phyloP scores from a whole-genome alignment of 2,329 filamentous ascomycete genomes.

The Cordyceps tenuipes region DNA sequence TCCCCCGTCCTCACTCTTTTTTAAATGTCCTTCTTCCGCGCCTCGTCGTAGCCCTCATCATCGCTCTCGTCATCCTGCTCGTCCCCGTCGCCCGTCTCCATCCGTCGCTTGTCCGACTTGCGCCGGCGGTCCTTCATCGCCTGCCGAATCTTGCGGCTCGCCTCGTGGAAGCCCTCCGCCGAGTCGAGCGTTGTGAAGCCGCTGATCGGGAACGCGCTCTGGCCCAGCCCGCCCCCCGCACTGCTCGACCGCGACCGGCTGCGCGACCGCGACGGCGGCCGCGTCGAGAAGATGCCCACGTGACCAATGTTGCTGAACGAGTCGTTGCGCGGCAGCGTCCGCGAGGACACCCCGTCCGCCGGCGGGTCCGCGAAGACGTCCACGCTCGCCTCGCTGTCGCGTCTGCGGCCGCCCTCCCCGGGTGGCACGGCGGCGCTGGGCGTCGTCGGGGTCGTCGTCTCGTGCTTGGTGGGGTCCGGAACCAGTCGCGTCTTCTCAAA shows the following conservation, averaged over 20 bases:
- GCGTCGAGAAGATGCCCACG: constrained; percentile 83
- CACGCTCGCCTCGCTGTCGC: constrained; percentile 42
- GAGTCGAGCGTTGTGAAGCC: constrained; percentile 61
- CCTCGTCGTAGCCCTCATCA: constrained; percentile 34
- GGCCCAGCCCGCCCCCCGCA: constrained; percentile 53
- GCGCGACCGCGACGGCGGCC: constrained; percentile 71
- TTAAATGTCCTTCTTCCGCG: constrained; percentile 33
- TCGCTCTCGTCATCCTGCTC: constrained; percentile 32
- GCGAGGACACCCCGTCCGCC: constrained; percentile 31
- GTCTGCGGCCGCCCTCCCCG: constrained; percentile 32
- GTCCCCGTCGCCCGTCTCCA: constrained; percentile 27
- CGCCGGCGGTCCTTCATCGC: constrained; percentile 64
- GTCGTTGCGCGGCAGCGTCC: constrained; percentile 70
- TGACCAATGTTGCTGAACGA: constrained; percentile 84
- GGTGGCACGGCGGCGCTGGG: constrained; percentile 20
- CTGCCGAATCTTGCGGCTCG: constrained; percentile 72
- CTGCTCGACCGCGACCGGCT: constrained; percentile 64
- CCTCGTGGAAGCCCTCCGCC: constrained; percentile 69
- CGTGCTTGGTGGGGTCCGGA: constrained; percentile 38
- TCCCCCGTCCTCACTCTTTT: neutral
- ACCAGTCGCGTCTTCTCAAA: constrained; percentile 73
- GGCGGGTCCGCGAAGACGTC: constrained; percentile 31
- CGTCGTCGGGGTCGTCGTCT: constrained; percentile 20
- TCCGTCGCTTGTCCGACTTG: constrained; percentile 38
- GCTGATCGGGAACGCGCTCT: constrained; percentile 55